Evolutionary conservation across 495 filamentous ascomycete genomes (phyloP), one percentile per base, ranked within the genome.

Genomic region (Penicillium simplicissimum): DNA sequence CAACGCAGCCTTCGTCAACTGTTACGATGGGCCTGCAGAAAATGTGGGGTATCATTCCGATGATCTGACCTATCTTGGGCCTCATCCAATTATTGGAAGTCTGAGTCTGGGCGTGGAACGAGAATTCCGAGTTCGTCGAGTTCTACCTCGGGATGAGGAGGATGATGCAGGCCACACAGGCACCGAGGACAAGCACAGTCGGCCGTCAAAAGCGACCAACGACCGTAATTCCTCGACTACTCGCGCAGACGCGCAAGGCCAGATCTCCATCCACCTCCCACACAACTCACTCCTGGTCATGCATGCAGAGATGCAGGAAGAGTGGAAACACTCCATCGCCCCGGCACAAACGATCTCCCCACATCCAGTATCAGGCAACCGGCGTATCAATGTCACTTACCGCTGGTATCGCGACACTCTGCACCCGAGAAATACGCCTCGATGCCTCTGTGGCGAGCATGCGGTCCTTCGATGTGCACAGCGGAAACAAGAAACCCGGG

Each of bases 241-340:
- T 11, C 74, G 81, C 19, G 74, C 83, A 17, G 84, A 91, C 63
- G 78, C 78, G 5, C 85, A 90, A 65, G 94, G 94, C 6, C 92
- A 96, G 63, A 93, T 98, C 43, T 83, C 91, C 4, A 91, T 98
- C 56, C 91, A 95, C 69, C 85, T 98, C 0, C 93, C 93, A 1
- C 95, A 98, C 74, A 98, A 97, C 70, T 93, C 90, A 0, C 82
- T 98, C 1, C 77, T 98, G 0, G 77, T 97, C 5, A 98, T 98
- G 95, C 92, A 97, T 69, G 91, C 93, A 1, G 92, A 95, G 60
- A 93, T 81, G 79, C 80, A 83, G 56, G 81, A 84, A 45, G 76
- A 81, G 69, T 85, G 82, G 78, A 84, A 82, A 61, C 81, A 90
- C 61, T 75, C 84, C 59, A 89, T 98, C 48, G 76, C 83, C 0